Conservation (phyloP, 345 rosid species). For the Eucalyptus pumila region DNA sequence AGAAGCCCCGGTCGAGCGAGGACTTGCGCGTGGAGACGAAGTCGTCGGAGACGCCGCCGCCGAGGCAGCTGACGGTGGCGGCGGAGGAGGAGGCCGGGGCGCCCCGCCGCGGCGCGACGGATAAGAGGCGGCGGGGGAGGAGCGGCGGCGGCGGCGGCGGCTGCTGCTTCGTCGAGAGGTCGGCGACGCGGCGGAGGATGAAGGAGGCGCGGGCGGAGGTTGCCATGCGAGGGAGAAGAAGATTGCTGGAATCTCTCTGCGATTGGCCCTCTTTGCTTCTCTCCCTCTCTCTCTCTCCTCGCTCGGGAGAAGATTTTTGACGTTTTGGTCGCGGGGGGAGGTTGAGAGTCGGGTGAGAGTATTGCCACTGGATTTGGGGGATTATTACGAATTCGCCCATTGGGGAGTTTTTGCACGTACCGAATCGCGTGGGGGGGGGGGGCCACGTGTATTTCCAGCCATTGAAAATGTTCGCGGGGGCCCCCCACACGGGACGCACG, state of each 20-base stretch:
- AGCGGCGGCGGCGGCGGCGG: neutral
- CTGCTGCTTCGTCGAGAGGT: neutral
- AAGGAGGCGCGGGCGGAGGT: neutral
- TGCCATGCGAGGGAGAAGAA: neutral
- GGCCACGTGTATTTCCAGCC: neutral
- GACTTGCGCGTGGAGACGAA: constrained; percentile 69
- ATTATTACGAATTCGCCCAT: neutral
- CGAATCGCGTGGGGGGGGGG: neutral
- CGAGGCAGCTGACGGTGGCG: constrained; percentile 35
- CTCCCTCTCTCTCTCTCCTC: neutral
- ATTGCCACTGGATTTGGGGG: neutral
- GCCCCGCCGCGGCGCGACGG: neutral
- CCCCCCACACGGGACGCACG: neutral
- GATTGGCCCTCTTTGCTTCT: neutral
- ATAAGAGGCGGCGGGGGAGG: neutral
- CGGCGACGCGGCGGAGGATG: neutral
- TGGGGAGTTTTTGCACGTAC: neutral
- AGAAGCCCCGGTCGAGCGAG: constrained; percentile 53
- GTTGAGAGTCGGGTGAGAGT: neutral
- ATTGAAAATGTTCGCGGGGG: neutral
- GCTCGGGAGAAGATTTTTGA: neutral
- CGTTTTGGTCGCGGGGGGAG: neutral
- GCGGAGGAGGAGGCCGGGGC: neutral
- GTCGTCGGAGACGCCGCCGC: constrained; percentile 65
- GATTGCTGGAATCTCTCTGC: neutral